Evolutionary conservation across 176 grass and related monocot species (phyloP), one percentile per base, ranked within the genome.

Genomic region (Rhynchospora breviuscula): DNA sequence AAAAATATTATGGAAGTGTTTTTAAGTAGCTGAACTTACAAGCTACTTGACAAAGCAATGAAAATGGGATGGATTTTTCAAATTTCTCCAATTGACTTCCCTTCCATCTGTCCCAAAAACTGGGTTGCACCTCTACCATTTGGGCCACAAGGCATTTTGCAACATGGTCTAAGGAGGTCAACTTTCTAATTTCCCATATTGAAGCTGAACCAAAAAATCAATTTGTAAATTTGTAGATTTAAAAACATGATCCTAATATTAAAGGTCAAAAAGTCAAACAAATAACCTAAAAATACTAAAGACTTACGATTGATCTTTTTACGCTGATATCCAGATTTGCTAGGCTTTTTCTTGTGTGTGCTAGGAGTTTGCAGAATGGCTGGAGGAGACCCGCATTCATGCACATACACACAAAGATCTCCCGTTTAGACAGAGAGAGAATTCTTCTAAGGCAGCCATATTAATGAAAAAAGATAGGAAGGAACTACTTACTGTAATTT

Each of bases 41-140:
- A 91, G 92, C 92, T 82, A 98, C 92, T 95, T 98, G 95, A 74
- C 89, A 94, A 68, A 95, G 92, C 46, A 98, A 86, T 86, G 91
- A 92, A 91, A 84, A 98, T 87, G 92, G 84, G 35, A 95, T 85
- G 79, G 86, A 93, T 91, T 59, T 98, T n/a, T 90, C 95, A 79
- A 98, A 98, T 80, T 90, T 89, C 75, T 85, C 84, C 59, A 29
- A 83, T 46, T 73, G 63, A 22, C 46, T 93, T 93, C 79, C 89
- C 92, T 78, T 94, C 92, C 92, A 93, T 88, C 81, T 91, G 81
- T 85, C 85, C 95, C 92, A 98, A 87, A 89, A 90, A 84, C 68
- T 85, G 21, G 63, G 66, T 81, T 59, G 79, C 22, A 98, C 81
- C 78, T 98, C 95, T 63, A 98, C 83, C 85, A 91, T 98, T 52